Percentiles rank a stretch among this genome's conserved stretches.
Conservation (phyloP, 768 basidiomycete species). For the Lentinula aciculospora region DNA sequence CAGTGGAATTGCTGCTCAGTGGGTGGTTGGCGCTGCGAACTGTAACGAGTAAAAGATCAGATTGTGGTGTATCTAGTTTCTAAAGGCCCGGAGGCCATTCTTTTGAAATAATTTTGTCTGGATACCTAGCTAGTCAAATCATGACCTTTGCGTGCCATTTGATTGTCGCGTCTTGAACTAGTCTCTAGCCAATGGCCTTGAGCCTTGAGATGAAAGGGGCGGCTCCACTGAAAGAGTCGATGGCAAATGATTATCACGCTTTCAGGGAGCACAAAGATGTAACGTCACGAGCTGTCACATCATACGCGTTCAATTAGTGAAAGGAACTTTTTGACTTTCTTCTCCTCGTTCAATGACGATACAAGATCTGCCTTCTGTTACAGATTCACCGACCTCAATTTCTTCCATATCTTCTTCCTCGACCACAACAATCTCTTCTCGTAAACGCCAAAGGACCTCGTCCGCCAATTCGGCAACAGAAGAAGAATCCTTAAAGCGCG, state of each 20-base stretch:
- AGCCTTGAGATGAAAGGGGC: too few relatives aligned
- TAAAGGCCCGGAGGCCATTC: too few relatives aligned
- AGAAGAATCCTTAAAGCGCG: constrained; percentile 34
- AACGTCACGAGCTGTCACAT: not conserved
- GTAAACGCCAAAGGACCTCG: constrained; percentile 71
- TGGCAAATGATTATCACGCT: too few relatives aligned
- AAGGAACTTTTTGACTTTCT: not conserved
- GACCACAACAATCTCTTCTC: constrained; percentile 26
- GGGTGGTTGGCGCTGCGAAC: constrained; percentile 5
- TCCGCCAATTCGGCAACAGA: constrained; percentile 72
- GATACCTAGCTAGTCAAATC: too few relatives aligned
- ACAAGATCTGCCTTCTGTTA: constrained; percentile 3
- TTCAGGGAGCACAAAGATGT: not conserved
- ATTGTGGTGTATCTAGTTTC: too few relatives aligned
- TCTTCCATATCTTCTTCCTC: constrained; percentile 1
- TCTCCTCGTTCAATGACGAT: not conserved
- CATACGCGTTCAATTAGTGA: not conserved
- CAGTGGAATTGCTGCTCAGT: constrained; percentile 4
- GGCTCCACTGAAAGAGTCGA: too few relatives aligned
- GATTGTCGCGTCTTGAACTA: too few relatives aligned
- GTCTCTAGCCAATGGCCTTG: too few relatives aligned
- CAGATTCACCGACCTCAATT: constrained; percentile 6
- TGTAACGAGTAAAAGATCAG: not conserved
- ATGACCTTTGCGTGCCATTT: too few relatives aligned
- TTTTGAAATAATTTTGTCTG: too few relatives aligned